These are phyloP conservation scores for Russula earlei DNA, from an alignment of 768 basidiomycete genomes.

Conservation along the genomic window DNA sequence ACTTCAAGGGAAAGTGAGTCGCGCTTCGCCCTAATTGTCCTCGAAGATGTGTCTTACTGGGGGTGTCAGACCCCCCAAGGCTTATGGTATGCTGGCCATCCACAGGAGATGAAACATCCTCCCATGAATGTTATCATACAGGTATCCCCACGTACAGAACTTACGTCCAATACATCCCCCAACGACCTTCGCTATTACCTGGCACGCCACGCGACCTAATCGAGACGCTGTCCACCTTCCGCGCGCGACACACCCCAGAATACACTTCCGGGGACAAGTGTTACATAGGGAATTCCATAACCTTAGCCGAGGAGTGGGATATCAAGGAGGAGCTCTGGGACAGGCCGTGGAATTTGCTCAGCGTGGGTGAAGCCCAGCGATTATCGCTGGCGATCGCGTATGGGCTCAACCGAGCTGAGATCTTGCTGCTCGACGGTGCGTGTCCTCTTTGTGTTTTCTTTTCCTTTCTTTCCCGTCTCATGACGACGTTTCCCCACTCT, in stretches of 20 bases:
- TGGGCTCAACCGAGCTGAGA: constrained; percentile 64
- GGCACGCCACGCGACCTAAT: constrained; percentile 73
- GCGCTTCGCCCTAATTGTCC: not conserved
- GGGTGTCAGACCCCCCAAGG: constrained; percentile 37
- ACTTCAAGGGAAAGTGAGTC: constrained; percentile 58
- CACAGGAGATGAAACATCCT: not conserved
- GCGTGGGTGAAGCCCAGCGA: constrained; percentile 82
- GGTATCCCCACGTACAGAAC: constrained; percentile 75
- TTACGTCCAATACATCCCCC: constrained; percentile 77
- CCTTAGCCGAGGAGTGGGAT: constrained; percentile 56
- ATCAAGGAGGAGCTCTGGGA: constrained; percentile 65
- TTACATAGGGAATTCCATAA: constrained; percentile 28
- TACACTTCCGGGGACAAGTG: constrained; percentile 17
- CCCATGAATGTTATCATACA: constrained; percentile 22
- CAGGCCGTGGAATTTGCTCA: constrained; percentile 68
- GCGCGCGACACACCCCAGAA: constrained; percentile 30
- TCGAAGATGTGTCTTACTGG: not conserved
- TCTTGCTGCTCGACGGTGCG: constrained; percentile 70
- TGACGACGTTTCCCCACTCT: not conserved
- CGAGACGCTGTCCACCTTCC: constrained; percentile 42
- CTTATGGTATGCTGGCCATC: constrained; percentile 32
- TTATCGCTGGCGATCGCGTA: constrained; percentile 71
- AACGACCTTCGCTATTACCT: constrained; percentile 78
- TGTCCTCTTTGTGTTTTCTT: not conserved
- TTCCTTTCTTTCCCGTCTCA: not conserved